A percentile compares a stretch with the other conserved stretches of the same genome.
phyloP scores from a whole-genome alignment of 2,329 filamentous ascomycete genomes.

The Cryphonectria carpinicola region DNA sequence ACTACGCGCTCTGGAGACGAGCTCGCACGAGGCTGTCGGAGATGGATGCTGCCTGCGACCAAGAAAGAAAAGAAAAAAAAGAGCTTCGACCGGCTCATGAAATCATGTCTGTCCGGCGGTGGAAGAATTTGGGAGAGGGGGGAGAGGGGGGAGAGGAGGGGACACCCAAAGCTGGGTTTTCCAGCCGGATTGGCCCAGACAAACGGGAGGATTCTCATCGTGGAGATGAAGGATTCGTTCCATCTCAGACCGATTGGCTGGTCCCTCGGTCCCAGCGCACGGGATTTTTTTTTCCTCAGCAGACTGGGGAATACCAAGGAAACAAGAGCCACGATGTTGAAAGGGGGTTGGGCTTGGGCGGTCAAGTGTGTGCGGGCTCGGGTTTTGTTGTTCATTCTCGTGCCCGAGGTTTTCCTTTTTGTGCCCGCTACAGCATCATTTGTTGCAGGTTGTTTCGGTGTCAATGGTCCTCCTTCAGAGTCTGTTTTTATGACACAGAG shows the following conservation, averaged over 20 bases:
- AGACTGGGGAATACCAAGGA: not conserved
- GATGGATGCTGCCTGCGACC: not conserved
- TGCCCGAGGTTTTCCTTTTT: not conserved
- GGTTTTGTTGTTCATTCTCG: not conserved
- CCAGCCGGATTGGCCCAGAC: not conserved
- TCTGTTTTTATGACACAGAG: not conserved
- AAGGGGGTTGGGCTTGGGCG: not conserved
- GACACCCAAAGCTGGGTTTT: not conserved
- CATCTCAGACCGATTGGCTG: slow-evolving; percentile 6
- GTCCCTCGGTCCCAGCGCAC: not conserved
- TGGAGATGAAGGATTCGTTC: slow-evolving; percentile 7
- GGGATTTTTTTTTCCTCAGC: not conserved
- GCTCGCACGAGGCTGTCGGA: not conserved
- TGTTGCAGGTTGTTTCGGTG: not conserved
- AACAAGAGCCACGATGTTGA: not conserved
- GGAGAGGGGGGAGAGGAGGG: not conserved
- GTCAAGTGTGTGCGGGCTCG: not conserved
- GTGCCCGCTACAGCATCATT: not conserved
- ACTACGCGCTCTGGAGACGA: not conserved
- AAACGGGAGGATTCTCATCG: slow-evolving; percentile 1
- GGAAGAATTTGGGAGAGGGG: not conserved
- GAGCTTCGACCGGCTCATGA: not conserved
- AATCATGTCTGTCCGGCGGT: not conserved
- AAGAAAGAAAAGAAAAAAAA: no score
- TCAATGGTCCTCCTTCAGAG: not conserved